Evolutionary conservation across 805 yeast genomes (phyloP), one percentile per base, ranked within the genome.

Genomic region (Kazachstania taianensis): DNA sequence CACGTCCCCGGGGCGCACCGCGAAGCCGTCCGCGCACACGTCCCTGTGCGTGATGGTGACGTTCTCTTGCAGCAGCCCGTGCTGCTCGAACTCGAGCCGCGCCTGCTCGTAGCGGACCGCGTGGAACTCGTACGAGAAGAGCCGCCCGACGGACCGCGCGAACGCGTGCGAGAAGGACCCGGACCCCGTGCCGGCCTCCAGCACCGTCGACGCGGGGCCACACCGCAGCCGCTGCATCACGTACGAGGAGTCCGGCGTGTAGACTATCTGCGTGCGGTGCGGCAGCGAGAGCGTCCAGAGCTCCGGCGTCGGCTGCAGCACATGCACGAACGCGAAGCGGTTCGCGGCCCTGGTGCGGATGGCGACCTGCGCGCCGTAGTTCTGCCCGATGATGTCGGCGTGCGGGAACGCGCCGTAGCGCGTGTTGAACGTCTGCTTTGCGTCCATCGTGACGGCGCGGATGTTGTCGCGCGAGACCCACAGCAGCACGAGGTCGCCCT

Each of bases 181-280:
- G 5, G 95, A 82, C 0, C 98, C 99, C 0, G 99, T 92, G 25
- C 99, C 99, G 1, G 97, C 95, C 62, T 92, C 99, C 32, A 92
- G 79, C 9, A 92, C 94, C 40, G 74, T 63, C 1, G 85, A 70
- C 1, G 89, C 87, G 10, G 83, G 74, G 14, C 73, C 66, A 37
- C 92, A 77, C 30, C 75, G 70, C 43, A 92, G 63, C 49, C 95
- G 65, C 55, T 89, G 95, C 43, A 83, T 72, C 37, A 92, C 86
- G 50, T 84, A 92, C 20, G 94, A 75, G 2, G 96, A 81, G 57
- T 92, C 99, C 7, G 94, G 94, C 0, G 96, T 82, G 55, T 92
- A 92, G 1, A 92, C 97, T 45, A 92, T 92, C 63, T 92, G 99
- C 0, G 99, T 92, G 59, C 99, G 70, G 55, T 92, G 99, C 2